Conservation (phyloP, 2,329 filamentous ascomycete genomes). For the Ceratocystis lukuohia region DNA sequence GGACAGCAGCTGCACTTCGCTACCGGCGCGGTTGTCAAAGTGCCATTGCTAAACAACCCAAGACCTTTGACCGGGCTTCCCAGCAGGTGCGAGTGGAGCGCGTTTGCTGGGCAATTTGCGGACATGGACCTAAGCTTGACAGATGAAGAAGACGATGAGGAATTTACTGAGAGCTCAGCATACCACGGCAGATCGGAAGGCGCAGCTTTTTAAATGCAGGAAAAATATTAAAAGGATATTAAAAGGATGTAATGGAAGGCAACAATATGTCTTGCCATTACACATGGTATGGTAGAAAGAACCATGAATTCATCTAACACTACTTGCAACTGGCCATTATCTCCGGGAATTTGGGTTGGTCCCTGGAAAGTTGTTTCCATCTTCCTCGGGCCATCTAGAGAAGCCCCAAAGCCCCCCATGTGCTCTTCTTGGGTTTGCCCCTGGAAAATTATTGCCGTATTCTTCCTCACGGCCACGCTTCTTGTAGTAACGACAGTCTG, state of each 20-base stretch:
- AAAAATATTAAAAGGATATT: not conserved
- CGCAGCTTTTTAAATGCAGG: not conserved
- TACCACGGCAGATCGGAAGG: not conserved
- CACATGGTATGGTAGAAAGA: too few species aligned
- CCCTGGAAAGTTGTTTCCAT: constrained; percentile 18
- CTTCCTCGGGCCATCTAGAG: constrained; percentile 9
- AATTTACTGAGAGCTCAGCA: not conserved
- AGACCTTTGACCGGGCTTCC: not conserved
- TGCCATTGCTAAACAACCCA: not conserved
- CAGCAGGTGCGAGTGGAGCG: not conserved
- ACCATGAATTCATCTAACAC: not conserved
- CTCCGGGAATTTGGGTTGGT: constrained; percentile 6
- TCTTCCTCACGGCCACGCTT: constrained; percentile 11
- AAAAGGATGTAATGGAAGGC: not conserved
- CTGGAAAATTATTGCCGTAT: constrained; percentile 20
- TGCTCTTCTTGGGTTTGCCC: constrained; percentile 11
- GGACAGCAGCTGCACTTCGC: not conserved
- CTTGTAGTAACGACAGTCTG: not conserved
- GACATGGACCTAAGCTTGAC: not conserved
- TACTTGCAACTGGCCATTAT: not conserved
- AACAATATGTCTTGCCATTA: not conserved
- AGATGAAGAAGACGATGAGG: not conserved
- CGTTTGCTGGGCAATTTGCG: not conserved
- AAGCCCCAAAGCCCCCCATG: constrained; percentile 8
- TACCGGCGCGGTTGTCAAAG: not conserved